These are phyloP conservation scores for Ciborinia camelliae DNA, from an alignment of 2,329 filamentous ascomycete species.

Conservation along the genomic window DNA sequence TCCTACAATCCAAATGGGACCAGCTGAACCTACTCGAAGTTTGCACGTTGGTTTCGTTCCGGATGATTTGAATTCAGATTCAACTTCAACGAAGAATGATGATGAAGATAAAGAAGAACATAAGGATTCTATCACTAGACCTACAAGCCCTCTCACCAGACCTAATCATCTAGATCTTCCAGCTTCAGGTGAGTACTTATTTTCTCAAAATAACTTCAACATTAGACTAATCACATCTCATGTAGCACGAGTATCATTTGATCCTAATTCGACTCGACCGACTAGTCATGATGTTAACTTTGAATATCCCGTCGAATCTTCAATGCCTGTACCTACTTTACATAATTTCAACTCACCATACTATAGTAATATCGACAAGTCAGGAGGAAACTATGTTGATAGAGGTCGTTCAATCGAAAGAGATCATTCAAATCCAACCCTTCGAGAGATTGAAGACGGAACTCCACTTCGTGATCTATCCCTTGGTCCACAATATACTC, in stretches of 20 bases:
- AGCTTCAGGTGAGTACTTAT: neutral
- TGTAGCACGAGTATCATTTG: slow-evolving; percentile 11
- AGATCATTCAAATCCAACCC: neutral
- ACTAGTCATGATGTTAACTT: slow-evolving; percentile 2
- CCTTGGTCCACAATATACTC: slow-evolving; percentile 56
- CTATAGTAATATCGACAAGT: slow-evolving; percentile 32
- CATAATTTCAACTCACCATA: slow-evolving; percentile 41
- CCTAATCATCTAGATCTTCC: neutral
- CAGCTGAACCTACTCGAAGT: slow-evolving; percentile 23
- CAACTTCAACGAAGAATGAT: slow-evolving; percentile 8
- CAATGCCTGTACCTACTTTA: slow-evolving; percentile 37
- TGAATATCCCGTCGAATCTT: neutral
- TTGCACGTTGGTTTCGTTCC: slow-evolving; percentile 57
- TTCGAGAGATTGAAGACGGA: neutral
- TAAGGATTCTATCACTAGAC: neutral
- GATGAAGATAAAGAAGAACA: neutral
- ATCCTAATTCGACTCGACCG: neutral
- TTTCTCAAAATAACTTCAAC: neutral
- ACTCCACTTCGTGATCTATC: neutral
- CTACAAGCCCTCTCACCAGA: slow-evolving; percentile 10
- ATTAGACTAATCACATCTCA: neutral
- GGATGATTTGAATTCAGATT: slow-evolving; percentile 23
- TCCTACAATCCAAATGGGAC: neutral
- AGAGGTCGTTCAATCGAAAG: slow-evolving; percentile 2
- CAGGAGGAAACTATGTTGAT: slow-evolving; percentile 23